Percentiles rank a stretch among this genome's conserved stretches.
phyloP scores from a whole-genome alignment of 768 basidiomycete genomes.

The Termitomyces sp. region DNA sequence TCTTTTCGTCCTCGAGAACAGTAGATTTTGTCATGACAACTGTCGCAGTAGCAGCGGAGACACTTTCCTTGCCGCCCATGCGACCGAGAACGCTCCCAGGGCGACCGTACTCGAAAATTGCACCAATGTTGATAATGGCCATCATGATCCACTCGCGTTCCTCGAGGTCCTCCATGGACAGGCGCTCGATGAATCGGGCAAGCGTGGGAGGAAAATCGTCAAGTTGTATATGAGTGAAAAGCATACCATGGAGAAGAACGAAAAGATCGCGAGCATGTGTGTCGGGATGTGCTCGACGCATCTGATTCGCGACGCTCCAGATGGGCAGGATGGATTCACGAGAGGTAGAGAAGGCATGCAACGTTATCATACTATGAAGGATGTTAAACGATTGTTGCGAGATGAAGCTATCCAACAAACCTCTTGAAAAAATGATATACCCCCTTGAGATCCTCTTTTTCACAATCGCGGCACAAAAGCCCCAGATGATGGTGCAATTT shows the following conservation, averaged over 20 bases:
- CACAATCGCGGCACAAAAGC: constrained; percentile 76
- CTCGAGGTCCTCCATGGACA: constrained; percentile 75
- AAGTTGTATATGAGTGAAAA: constrained; percentile 92
- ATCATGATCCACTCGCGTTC: constrained; percentile 97
- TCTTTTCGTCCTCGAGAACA: constrained; percentile 42
- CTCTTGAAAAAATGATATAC: constrained; percentile 96
- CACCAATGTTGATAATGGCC: constrained; percentile 78
- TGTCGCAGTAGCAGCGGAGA: constrained; percentile 21
- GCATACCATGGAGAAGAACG: constrained; percentile 91
- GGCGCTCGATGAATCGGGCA: constrained; percentile 81
- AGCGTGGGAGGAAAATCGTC: constrained; percentile 85
- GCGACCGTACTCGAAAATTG: constrained; percentile 85
- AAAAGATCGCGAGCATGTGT: constrained; percentile 72
- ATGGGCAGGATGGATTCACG: constrained; percentile 86
- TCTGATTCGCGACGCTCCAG: constrained; percentile 77
- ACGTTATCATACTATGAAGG: constrained; percentile 75
- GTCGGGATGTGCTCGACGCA: constrained; percentile 72
- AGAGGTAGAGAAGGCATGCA: constrained; percentile 82
- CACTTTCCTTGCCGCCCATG: constrained; percentile 49
- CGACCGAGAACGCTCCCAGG: constrained; percentile 65
- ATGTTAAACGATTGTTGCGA: neutral
- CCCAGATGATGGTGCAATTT: constrained; percentile 94
- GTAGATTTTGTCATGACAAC: constrained; percentile 20
- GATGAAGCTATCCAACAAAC: constrained; percentile 37
- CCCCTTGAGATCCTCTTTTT: constrained; percentile 75